Evolutionary conservation across 2,329 filamentous ascomycete species (phyloP).

Genomic region (Microsporum ferrugineum): DNA sequence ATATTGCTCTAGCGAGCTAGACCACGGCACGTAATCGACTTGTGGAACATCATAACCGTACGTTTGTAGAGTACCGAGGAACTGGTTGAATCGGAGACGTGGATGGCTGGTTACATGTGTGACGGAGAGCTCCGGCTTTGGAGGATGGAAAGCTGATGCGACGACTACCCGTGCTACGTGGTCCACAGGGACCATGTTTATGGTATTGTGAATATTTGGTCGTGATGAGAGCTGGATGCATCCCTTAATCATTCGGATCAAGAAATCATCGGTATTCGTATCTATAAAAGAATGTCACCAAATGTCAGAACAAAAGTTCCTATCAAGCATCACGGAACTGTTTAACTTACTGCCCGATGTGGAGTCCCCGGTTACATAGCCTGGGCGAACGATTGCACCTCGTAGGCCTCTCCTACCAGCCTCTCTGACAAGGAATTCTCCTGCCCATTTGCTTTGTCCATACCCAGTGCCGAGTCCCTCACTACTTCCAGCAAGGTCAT

Average conservation of each 20-base stretch:
- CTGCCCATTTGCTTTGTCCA: constrained; percentile 81
- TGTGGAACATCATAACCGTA: constrained; percentile 63
- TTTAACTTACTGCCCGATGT: constrained; percentile 42
- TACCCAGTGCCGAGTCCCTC: constrained; percentile 75
- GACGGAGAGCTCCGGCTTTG: constrained; percentile 46
- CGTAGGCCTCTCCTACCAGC: constrained; percentile 65
- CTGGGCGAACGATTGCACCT: constrained; percentile 67
- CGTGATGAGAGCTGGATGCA: constrained; percentile 66
- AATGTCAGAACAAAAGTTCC: background rate
- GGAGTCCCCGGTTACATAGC: constrained; percentile 70
- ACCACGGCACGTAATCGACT: constrained; percentile 59
- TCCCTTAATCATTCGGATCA: constrained; percentile 76
- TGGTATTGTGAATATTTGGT: constrained; percentile 70
- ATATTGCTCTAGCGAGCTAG: constrained; percentile 53
- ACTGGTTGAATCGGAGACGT: constrained; percentile 65
- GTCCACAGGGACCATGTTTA: constrained; percentile 80
- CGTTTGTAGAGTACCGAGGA: constrained; percentile 54
- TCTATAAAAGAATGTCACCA: constrained; percentile 26
- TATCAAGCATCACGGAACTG: background rate
- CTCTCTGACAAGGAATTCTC: constrained; percentile 60
- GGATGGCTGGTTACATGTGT: constrained; percentile 72
- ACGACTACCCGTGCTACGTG: constrained; percentile 74
- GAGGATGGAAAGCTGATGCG: constrained; percentile 57
- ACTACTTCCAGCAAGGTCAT: constrained; percentile 66
- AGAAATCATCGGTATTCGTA: constrained; percentile 77